phyloP scores from a whole-genome alignment of 805 yeast species.

The Spathaspora passalidarum region DNA sequence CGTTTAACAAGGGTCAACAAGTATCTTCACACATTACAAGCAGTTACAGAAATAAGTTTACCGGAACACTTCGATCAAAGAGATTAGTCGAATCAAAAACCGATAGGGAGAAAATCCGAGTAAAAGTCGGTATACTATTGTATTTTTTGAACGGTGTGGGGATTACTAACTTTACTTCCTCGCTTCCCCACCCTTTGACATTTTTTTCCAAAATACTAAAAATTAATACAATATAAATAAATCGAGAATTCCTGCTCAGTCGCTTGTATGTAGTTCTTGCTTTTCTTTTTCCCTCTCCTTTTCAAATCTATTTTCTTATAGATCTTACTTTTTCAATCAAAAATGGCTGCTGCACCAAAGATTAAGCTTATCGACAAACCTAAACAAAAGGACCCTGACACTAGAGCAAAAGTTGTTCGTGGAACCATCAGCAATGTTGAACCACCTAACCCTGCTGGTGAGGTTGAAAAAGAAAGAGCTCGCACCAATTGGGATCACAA shows the following conservation, averaged over 20 bases:
- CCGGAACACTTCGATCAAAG: not conserved
- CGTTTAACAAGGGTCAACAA: not conserved
- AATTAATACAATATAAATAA: not conserved
- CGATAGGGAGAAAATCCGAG: no score
- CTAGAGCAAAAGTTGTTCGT: conserved; percentile 11
- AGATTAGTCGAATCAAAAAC: no score
- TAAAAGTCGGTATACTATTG: no score
- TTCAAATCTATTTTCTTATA: not conserved
- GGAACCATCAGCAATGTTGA: conserved; percentile 16
- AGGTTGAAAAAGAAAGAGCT: conserved; percentile 26
- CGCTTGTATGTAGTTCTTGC: not conserved
- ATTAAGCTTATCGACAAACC: conserved; percentile 1
- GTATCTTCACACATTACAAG: not conserved
- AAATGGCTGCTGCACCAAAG: conserved; percentile 8
- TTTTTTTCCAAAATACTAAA: not conserved
- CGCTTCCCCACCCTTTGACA: not conserved
- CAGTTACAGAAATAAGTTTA: not conserved
- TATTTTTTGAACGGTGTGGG: not conserved
- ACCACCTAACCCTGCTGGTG: conserved; percentile 26
- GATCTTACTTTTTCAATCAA: conserved; percentile 1
- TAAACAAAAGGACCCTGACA: conserved; percentile 7
- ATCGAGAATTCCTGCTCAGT: not conserved
- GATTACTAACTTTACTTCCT: not conserved
- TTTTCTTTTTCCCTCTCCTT: not conserved
- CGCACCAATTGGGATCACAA: conserved; percentile 18